A percentile compares a stretch with the other conserved stretches of the same genome.
Conservation (phyloP, 495 filamentous ascomycete genomes). For the Aspergillus taichungensis region DNA sequence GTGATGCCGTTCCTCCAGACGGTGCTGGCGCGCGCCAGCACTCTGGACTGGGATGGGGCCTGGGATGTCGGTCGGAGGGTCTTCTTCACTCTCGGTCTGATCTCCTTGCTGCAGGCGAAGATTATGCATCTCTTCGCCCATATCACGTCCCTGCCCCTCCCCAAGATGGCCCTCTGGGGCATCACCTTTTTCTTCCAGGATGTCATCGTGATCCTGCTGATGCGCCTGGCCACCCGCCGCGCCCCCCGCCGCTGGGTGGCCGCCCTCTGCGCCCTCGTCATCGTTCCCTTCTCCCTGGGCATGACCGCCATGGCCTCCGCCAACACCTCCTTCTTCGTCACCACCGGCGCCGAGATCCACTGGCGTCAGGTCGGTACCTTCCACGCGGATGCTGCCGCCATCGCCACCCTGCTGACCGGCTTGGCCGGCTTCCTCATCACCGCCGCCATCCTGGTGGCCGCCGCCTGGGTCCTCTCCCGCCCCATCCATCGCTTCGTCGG, state of each 20-base stretch:
- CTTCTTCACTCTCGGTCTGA: slow-evolving; percentile 27
- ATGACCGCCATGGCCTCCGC: slow-evolving; percentile 29
- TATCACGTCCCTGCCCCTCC: slow-evolving; percentile 22
- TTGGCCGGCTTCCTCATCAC: slow-evolving; percentile 30
- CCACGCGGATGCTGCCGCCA: slow-evolving; percentile 27
- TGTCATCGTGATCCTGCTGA: slow-evolving; percentile 24
- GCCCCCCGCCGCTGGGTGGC: slow-evolving; percentile 16
- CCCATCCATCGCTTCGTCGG: slow-evolving; percentile 19
- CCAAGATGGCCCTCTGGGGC: slow-evolving; percentile 25
- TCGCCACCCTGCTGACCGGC: slow-evolving; percentile 29
- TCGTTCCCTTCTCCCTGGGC: slow-evolving; percentile 27
- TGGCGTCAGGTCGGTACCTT: slow-evolving; percentile 29
- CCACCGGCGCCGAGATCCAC: slow-evolving; percentile 32
- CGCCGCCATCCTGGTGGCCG: slow-evolving; percentile 15
- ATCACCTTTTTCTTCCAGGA: slow-evolving; percentile 33
- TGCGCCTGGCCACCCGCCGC: slow-evolving; percentile 21
- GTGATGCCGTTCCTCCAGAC: neutral
- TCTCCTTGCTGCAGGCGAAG: slow-evolving; percentile 27
- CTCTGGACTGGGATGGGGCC: slow-evolving; percentile 16
- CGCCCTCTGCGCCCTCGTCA: slow-evolving; percentile 12
- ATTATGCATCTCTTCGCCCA: slow-evolving; percentile 31
- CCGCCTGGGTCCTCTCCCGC: slow-evolving; percentile 15
- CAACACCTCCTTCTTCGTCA: slow-evolving; percentile 29
- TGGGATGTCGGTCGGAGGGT: slow-evolving; percentile 29
- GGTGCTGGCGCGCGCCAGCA: slow-evolving; percentile 13